Conservation (phyloP, 306 rosid species). For the Sicyos edulis region DNA sequence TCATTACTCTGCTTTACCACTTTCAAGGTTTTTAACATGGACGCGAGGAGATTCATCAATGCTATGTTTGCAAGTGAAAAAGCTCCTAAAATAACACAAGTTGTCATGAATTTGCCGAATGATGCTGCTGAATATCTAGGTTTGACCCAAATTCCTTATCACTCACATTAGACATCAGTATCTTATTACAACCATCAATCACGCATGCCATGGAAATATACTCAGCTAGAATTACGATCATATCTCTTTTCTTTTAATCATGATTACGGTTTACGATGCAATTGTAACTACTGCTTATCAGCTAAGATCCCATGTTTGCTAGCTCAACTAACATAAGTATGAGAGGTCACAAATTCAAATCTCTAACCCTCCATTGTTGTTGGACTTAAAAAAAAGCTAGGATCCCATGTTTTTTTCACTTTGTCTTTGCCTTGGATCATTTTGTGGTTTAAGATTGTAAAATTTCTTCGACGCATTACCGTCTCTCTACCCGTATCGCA, state of each 20-base stretch:
- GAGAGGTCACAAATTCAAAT: too few species aligned
- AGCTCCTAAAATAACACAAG: slow-evolving; percentile 73
- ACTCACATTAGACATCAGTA: background rate
- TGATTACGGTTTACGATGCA: background rate
- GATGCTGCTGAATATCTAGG: slow-evolving; percentile 89
- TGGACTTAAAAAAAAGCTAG: too few species aligned
- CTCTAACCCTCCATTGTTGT: too few species aligned
- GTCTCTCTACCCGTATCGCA: too few species aligned
- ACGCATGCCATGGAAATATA: background rate
- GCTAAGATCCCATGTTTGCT: background rate
- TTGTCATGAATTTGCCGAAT: slow-evolving; percentile 93
- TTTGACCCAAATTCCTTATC: slow-evolving; percentile 16
- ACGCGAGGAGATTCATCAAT: slow-evolving; percentile 86
- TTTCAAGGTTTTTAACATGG: slow-evolving; percentile 83
- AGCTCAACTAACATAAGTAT: too few species aligned
- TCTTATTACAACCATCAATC: background rate
- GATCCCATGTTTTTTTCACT: too few species aligned
- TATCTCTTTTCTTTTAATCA: background rate
- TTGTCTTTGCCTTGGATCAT: background rate
- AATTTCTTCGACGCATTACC: background rate
- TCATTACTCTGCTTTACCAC: slow-evolving; percentile 22
- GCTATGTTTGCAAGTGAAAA: slow-evolving; percentile 71
- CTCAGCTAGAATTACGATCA: background rate
- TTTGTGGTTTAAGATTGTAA: background rate
- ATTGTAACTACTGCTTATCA: background rate